phyloP scores from a whole-genome alignment of 2,329 filamentous ascomycete species.

The Lachnum nothofagi region DNA sequence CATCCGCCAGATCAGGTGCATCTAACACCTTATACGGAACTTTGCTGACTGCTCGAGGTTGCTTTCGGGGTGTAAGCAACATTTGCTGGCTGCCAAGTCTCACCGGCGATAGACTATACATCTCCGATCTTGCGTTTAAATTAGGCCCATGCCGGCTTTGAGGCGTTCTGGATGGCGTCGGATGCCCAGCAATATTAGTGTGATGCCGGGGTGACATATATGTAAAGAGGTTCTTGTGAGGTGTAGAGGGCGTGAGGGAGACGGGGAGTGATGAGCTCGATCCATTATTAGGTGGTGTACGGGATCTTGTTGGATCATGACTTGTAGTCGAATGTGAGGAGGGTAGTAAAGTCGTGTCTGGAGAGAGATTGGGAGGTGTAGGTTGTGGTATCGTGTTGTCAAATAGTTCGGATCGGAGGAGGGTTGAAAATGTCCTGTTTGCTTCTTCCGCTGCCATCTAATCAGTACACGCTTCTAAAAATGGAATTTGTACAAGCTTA shows the following conservation, averaged over 20 bases:
- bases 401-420: conserved; percentile 88
- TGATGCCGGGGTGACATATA: conserved; percentile 73
- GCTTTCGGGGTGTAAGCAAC: conserved; percentile 81
- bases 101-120: conserved; percentile 93
- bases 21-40: conserved; percentile 97
- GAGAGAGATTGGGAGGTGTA: conserved; percentile 57
- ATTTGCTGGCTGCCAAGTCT: conserved; percentile 90
- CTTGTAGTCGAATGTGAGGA: conserved; percentile 50
- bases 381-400: conserved; percentile 82
- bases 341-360: conserved; percentile 49
- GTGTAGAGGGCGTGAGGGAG: conserved; percentile 83
- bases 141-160: conserved; percentile 84
- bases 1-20: conserved; percentile 90
- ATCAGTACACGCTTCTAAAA: conserved; percentile 2
- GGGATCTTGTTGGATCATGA: conserved; percentile 65
- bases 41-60: conserved; percentile 86
- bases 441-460: conserved; percentile 71
- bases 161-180: conserved; percentile 82
- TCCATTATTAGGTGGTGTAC: conserved; percentile 70
- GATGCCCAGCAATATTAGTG: conserved; percentile 68
- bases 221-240: conserved; percentile 94
- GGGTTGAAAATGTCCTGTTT: conserved; percentile 82
- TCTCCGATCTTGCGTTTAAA: conserved; percentile 81
- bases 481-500: conserved; percentile 40
- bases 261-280: conserved; percentile 61